Evolutionary conservation across 805 yeast species (phyloP).

Genomic region (Candida tallmaniae): DNA sequence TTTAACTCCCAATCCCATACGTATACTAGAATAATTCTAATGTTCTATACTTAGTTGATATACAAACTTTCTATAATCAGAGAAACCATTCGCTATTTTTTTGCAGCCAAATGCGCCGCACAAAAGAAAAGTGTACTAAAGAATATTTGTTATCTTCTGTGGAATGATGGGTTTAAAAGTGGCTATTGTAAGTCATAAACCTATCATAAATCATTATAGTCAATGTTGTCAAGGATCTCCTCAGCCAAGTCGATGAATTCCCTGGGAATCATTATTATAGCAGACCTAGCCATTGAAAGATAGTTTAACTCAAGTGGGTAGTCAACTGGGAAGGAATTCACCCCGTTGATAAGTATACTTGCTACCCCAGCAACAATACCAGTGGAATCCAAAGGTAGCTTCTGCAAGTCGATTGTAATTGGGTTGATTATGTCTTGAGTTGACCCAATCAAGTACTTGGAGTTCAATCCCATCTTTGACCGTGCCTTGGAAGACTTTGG

Average conservation of each 20-base stretch:
- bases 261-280: conserved; percentile 54
- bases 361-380: conserved; percentile 70
- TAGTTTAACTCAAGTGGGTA: conserved; percentile 49
- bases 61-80: no score
- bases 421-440: conserved; percentile 55
- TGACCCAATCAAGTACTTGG: conserved; percentile 48
- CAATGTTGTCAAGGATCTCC: conserved; percentile 14
- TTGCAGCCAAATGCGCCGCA: no score
- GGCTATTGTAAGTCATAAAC: no score
- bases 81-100: no score
- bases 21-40: no score
- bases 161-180: no score
- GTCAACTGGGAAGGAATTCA: conserved; percentile 13
- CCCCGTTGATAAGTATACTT: conserved; percentile 37
- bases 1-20: no score
- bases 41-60: no score
- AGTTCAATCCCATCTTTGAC: conserved; percentile 34
- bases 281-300: conserved; percentile 56
- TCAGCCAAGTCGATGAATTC: conserved; percentile 38
- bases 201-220: conserved; percentile 3
- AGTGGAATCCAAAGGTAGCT: conserved; percentile 53
- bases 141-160: no score
- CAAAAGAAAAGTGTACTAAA: no score
- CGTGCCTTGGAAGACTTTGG: conserved; percentile 39
- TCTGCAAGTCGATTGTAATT: conserved; percentile 47